Percentiles rank a stretch among this genome's conserved stretches.
These are phyloP conservation scores for Fusarium sp. DNA, from an alignment of 2,329 filamentous ascomycete genomes.

Conservation along the genomic window DNA sequence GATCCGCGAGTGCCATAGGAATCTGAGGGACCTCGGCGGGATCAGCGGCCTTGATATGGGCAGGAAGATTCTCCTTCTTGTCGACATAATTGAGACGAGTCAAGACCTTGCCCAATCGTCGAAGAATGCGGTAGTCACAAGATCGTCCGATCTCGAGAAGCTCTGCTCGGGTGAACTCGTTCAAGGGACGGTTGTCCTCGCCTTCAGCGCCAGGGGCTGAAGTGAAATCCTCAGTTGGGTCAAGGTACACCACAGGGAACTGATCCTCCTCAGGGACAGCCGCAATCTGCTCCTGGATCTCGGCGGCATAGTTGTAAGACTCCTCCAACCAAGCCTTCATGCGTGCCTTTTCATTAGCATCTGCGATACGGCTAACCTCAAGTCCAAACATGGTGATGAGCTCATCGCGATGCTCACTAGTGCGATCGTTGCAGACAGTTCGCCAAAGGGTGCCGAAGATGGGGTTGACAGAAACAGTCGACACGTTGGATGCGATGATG, in stretches of 20 bases:
- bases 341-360: slow-evolving; percentile 48
- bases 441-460: slow-evolving; percentile 64
- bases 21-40: slow-evolving; percentile 54
- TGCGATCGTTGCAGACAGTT: slow-evolving; percentile 60
- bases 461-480: slow-evolving; percentile 60
- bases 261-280: slow-evolving; percentile 51
- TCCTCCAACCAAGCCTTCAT: slow-evolving; percentile 63
- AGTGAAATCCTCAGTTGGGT: slow-evolving; percentile 58
- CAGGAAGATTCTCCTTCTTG: slow-evolving; percentile 55
- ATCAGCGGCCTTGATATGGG: slow-evolving; percentile 52
- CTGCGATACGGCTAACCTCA: slow-evolving; percentile 51
- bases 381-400: slow-evolving; percentile 57
- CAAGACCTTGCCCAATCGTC: slow-evolving; percentile 60
- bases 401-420: slow-evolving; percentile 53
- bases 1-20: slow-evolving; percentile 55
- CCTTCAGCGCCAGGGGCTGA: slow-evolving; percentile 31
- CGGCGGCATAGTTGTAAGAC: slow-evolving; percentile 61
- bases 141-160: slow-evolving; percentile 65
- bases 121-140: slow-evolving; percentile 61
- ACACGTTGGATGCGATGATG: slow-evolving; percentile 59
- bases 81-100: slow-evolving; percentile 59
- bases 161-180: slow-evolving; percentile 57
- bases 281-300: slow-evolving; percentile 55
- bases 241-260: slow-evolving; percentile 63
- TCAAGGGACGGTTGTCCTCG: slow-evolving; percentile 38